Conservation (phyloP, 306 rosid genomes). For the Senna siamea region DNA sequence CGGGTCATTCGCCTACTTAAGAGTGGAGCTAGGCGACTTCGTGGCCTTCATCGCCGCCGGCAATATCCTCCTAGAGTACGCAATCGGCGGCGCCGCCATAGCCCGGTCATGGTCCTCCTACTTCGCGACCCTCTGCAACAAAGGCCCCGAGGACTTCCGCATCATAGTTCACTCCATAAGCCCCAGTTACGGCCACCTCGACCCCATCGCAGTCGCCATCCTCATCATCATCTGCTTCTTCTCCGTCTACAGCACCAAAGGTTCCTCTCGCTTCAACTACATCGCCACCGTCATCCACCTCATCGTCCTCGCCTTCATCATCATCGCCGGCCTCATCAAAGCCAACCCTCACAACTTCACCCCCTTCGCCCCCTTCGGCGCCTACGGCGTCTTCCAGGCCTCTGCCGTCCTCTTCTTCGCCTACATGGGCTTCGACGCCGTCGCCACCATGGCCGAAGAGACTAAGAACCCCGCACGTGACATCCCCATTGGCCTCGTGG, state of each 20-base stretch:
- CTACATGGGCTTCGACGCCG: conserved; percentile 59
- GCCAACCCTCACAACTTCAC: conserved; percentile 48
- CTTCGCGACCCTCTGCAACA: conserved; percentile 63
- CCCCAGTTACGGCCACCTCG: conserved; percentile 39
- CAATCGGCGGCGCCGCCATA: conserved; percentile 52
- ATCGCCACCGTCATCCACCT: conserved; percentile 56
- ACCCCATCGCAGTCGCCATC: conserved; percentile 50
- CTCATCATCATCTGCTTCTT: conserved; percentile 36
- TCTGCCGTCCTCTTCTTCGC: conserved; percentile 63
- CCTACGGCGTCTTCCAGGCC: conserved; percentile 49
- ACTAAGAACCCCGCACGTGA: conserved; percentile 59
- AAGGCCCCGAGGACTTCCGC: conserved; percentile 42
- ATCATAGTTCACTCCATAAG: conserved; percentile 22
- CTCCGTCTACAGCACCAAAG: conserved; percentile 54
- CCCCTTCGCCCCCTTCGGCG: conserved; percentile 28
- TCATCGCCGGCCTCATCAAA: conserved; percentile 53
- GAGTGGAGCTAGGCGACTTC: conserved; percentile 69
- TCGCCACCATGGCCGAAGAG: conserved; percentile 63
- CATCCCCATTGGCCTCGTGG: conserved; percentile 62
- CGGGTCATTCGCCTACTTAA: conserved; percentile 65
- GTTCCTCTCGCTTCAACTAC: conserved; percentile 58
- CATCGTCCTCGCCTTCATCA: conserved; percentile 49
- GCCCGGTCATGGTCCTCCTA: conserved; percentile 71
- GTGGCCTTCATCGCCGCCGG: conserved; percentile 66
- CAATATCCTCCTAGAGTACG: conserved; percentile 59